A percentile compares a stretch with the other conserved stretches of the same genome.
Evolutionary conservation across 2,329 filamentous ascomycete species (phyloP).

Genomic region (Clarireedia homoeocarpa): DNA sequence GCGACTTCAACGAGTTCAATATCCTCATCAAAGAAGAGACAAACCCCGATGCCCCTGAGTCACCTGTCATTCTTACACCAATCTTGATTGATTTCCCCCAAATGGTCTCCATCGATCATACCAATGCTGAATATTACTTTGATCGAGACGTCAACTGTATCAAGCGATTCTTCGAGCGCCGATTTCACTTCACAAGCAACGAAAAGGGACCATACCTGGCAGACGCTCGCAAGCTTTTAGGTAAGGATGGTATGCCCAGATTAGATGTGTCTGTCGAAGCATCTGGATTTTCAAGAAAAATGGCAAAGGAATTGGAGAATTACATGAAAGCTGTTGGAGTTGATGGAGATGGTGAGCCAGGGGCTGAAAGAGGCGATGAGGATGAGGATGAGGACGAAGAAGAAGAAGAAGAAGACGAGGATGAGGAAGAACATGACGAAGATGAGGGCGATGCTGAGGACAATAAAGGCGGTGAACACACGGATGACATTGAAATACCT

Average conservation of each 20-base stretch:
- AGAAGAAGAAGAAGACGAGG: constrained; percentile 30
- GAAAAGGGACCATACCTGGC: constrained; percentile 78
- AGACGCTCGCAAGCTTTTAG: constrained; percentile 69
- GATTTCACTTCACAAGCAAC: constrained; percentile 80
- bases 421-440: constrained; percentile 28
- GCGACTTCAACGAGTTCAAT: constrained; percentile 99
- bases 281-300: constrained; percentile 93
- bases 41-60: constrained; percentile 32
- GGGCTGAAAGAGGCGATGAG: constrained; percentile 27
- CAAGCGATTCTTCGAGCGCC: constrained; percentile 84
- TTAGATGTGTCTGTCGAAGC: constrained; percentile 86
- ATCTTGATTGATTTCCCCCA: constrained; percentile 97
- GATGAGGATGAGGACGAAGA: constrained; percentile 31
- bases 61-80: constrained; percentile 55
- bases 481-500: background rate
- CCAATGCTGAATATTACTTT: constrained; percentile 95
- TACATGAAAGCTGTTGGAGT: constrained; percentile 72
- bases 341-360: constrained; percentile 35
- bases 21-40: constrained; percentile 78
- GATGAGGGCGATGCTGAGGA: constrained; percentile 22
- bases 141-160: constrained; percentile 93
- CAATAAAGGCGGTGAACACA: background rate
- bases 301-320: constrained; percentile 85
- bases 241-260: constrained; percentile 56
- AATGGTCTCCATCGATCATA: constrained; percentile 92